Conservation (phyloP, 163 green algal species). For the Chloromonas sp. region DNA sequence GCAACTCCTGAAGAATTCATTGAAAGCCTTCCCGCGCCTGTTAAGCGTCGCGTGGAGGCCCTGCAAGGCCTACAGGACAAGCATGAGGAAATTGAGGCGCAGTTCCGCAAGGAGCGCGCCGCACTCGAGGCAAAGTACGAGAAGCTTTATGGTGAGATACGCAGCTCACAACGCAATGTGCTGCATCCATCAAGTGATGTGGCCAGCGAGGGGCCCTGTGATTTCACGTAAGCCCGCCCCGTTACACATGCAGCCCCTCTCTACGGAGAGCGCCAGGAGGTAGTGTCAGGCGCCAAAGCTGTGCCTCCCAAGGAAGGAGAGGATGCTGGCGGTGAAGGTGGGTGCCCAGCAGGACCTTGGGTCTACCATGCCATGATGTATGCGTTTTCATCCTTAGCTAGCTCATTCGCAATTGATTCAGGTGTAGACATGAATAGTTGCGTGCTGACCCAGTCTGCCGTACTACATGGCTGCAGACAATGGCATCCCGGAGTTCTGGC, state of each 20-base stretch:
- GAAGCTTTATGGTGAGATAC: constrained; percentile 55
- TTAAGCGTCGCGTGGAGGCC: constrained; percentile 45
- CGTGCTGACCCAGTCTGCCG: no score
- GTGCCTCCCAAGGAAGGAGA: constrained; percentile 38
- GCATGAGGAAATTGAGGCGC: constrained; percentile 64
- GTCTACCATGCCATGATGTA: no score
- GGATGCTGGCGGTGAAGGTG: constrained; percentile 13
- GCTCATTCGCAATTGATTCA: no score
- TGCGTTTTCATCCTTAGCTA: no score
- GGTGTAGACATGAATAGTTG: no score
- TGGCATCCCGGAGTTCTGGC: constrained; percentile 78
- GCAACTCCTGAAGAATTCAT: constrained; percentile 45
- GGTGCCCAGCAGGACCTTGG: neutral
- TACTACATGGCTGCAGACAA: constrained; percentile 13
- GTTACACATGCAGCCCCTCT: constrained; percentile 43
- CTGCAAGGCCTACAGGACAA: constrained; percentile 55
- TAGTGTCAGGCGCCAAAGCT: constrained; percentile 49
- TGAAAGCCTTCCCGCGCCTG: constrained; percentile 29
- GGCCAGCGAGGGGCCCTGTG: no score
- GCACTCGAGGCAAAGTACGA: constrained; percentile 71
- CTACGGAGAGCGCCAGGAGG: constrained; percentile 49
- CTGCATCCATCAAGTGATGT: no score
- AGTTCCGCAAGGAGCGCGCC: constrained; percentile 61
- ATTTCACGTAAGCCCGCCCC: no score
- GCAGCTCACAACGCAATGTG: neutral